Percentiles rank a stretch among this genome's conserved stretches.
Conservation (phyloP, 2,329 filamentous ascomycete genomes). For the Pezicula carpinea region DNA sequence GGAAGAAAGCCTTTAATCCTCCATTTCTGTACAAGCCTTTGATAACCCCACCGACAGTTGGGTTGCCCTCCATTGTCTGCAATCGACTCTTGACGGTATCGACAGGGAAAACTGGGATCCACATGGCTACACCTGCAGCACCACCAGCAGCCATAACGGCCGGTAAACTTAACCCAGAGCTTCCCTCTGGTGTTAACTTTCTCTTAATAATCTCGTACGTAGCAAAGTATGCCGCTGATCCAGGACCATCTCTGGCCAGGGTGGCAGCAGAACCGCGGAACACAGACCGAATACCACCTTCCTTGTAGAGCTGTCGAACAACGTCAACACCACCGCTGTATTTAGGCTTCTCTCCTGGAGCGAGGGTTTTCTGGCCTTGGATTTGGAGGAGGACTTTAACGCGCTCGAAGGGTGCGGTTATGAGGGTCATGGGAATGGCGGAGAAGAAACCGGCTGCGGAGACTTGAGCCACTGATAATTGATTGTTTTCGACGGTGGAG, state of each 20-base stretch:
- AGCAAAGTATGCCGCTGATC: slow-evolving; percentile 92
- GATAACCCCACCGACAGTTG: slow-evolving; percentile 76
- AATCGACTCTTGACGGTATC: slow-evolving; percentile 94
- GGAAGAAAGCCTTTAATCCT: slow-evolving; percentile 91
- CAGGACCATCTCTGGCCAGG: slow-evolving; percentile 87
- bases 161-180: slow-evolving; percentile 71
- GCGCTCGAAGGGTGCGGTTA: slow-evolving; percentile 98
- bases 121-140: slow-evolving; percentile 94
- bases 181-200: slow-evolving; percentile 71
- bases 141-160: slow-evolving; percentile 86
- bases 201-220: slow-evolving; percentile 96
- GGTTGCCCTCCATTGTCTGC: slow-evolving; percentile 84
- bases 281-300: slow-evolving; percentile 85
- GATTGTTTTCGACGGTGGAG: slow-evolving; percentile 61
- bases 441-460: slow-evolving; percentile 95
- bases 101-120: slow-evolving; percentile 97
- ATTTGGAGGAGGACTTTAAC: slow-evolving; percentile 98
- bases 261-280: slow-evolving; percentile 91
- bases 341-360: slow-evolving; percentile 85
- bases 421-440: slow-evolving; percentile 93
- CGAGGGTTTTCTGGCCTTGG: slow-evolving; percentile 82
- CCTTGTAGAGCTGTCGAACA: slow-evolving; percentile 85
- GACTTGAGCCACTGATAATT: slow-evolving; percentile 80
- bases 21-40: slow-evolving; percentile 77
- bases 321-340: slow-evolving; percentile 87